phyloP scores from a whole-genome alignment of 2,329 filamentous ascomycete species.

The Verticillium nubilum region DNA sequence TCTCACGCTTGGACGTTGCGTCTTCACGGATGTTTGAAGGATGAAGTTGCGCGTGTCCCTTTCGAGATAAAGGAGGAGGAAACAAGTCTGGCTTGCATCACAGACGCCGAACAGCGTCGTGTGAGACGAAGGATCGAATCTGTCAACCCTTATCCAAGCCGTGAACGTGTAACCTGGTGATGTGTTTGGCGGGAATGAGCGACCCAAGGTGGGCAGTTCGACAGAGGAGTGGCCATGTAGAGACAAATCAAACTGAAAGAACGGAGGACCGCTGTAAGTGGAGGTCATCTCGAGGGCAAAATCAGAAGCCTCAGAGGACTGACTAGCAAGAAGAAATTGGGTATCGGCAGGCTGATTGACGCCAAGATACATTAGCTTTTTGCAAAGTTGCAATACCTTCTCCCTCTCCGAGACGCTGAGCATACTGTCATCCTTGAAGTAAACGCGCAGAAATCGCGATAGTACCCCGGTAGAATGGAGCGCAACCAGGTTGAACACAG shows the following conservation, averaged over 20 bases:
- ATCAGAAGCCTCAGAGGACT: conserved; percentile 51
- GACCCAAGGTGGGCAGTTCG: conserved; percentile 80
- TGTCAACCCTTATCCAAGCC: conserved; percentile 83
- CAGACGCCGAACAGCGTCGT: conserved; percentile 96
- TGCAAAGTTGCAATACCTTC: conserved; percentile 62
- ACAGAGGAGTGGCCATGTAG: conserved; percentile 83
- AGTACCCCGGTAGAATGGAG: conserved; percentile 69
- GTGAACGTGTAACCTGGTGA: conserved; percentile 85
- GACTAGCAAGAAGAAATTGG: conserved; percentile 59
- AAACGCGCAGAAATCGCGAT: conserved; percentile 58
- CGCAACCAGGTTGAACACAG: conserved; percentile 63
- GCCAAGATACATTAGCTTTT: conserved; percentile 66
- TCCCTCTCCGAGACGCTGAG: conserved; percentile 51
- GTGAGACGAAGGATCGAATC: conserved; percentile 78
- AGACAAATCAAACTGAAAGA: conserved; percentile 91
- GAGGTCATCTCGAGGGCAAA: conserved; percentile 71
- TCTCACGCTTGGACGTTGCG: conserved; percentile 79
- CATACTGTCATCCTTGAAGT: conserved; percentile 47
- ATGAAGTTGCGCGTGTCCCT: conserved; percentile 92
- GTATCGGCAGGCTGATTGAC: conserved; percentile 79
- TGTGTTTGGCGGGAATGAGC: conserved; percentile 75
- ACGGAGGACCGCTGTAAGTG: conserved; percentile 70
- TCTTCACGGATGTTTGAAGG: conserved; percentile 87
- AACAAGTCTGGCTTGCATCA: conserved; percentile 87
- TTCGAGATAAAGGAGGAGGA: conserved; percentile 88